Conservation (phyloP, 371 early-diverging fungal species). For the Lichtheimia ramosa region DNA sequence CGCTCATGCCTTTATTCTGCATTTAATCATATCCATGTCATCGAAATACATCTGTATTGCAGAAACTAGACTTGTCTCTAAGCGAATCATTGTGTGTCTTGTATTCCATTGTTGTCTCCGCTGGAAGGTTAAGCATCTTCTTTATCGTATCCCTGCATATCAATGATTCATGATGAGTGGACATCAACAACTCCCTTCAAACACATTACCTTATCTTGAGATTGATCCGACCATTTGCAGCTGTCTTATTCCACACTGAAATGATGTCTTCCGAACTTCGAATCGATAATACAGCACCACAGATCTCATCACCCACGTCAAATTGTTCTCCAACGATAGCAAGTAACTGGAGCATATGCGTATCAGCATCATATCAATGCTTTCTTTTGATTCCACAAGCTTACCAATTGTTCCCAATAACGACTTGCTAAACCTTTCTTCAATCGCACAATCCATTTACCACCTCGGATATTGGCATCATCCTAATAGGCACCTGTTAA, state of each 20-base stretch:
- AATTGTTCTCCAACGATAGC: conserved; percentile 94
- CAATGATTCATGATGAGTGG: neutral
- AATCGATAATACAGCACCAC: conserved; percentile 95
- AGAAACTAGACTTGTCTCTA: conserved; percentile 88
- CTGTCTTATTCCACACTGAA: conserved; percentile 92
- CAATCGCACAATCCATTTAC: conserved; percentile 96
- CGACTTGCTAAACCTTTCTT: conserved; percentile 93
- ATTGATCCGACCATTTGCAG: conserved; percentile 82
- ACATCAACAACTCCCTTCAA: too few relatives aligned
- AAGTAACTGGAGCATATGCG: conserved; percentile 55
- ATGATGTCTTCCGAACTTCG: conserved; percentile 93
- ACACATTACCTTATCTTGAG: conserved; percentile 68
- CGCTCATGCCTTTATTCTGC: too few relatives aligned
- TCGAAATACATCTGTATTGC: conserved; percentile 84
- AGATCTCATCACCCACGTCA: conserved; percentile 87
- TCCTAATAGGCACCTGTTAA: conserved; percentile 61
- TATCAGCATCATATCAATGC: neutral
- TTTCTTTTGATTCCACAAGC: conserved; percentile 1
- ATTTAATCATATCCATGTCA: conserved; percentile 24
- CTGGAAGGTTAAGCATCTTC: conserved; percentile 77
- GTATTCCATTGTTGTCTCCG: conserved; percentile 92
- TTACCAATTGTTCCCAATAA: conserved; percentile 91
- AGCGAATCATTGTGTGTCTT: conserved; percentile 91
- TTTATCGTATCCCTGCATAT: conserved; percentile 82
- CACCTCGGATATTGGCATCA: conserved; percentile 87